phyloP scores from a whole-genome alignment of 768 basidiomycete species.

The Amanita pallidorosea region DNA sequence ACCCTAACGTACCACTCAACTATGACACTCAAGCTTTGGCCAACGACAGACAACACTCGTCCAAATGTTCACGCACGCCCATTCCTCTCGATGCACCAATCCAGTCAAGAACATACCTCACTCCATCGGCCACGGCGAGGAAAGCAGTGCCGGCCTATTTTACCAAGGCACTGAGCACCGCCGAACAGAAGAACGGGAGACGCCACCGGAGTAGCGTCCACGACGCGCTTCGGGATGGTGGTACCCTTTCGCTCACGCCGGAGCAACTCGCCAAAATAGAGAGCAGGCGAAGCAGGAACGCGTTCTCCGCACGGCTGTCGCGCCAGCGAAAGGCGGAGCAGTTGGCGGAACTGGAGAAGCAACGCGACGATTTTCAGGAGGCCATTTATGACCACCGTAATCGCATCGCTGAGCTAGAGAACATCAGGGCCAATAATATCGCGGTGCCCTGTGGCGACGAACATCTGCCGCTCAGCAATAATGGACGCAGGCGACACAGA shows the following conservation, averaged over 20 bases:
- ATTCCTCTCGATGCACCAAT: conserved; percentile 72
- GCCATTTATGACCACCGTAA: neutral
- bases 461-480: too few species aligned
- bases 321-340: conserved; percentile 67
- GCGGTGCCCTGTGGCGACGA: neutral
- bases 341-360: conserved; percentile 47
- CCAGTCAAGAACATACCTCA: conserved; percentile 63
- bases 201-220: conserved; percentile 26
- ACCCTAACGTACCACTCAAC: neutral
- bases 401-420: neutral
- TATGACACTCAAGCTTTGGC: neutral
- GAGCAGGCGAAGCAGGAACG: conserved; percentile 75
- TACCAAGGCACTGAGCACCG: conserved; percentile 12
- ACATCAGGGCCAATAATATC: neutral
- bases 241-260: conserved; percentile 25
- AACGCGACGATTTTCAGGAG: neutral
- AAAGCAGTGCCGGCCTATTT: conserved; percentile 72
- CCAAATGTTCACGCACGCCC: conserved; percentile 6
- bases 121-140: conserved; percentile 65
- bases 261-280: conserved; percentile 58
- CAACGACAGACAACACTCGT: neutral
- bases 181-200: conserved; percentile 26
- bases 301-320: conserved; percentile 73
- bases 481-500: too few species aligned
- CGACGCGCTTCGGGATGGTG: conserved; percentile 37